Evolutionary conservation across 2,329 filamentous ascomycete genomes (phyloP).

Genomic region (Cercospora sesami): DNA sequence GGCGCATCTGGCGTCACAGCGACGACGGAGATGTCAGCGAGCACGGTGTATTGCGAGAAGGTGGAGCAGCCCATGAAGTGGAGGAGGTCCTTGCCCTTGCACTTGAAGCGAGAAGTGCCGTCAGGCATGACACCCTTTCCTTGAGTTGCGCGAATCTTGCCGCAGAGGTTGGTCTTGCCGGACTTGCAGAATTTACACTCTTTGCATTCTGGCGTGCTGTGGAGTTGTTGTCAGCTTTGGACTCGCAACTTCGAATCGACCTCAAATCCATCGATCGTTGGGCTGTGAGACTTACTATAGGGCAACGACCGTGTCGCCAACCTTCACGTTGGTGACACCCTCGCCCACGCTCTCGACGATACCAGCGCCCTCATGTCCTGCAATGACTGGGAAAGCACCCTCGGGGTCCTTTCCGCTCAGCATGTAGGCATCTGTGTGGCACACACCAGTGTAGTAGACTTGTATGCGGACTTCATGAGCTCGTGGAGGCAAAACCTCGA

Average conservation of each 20-base stretch:
- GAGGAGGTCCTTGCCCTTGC: constrained; percentile 89
- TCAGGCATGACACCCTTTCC: constrained; percentile 96
- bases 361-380: constrained; percentile 88
- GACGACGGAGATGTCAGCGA: constrained; percentile 97
- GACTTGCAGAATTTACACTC: constrained; percentile 99
- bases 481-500: constrained; percentile 85
- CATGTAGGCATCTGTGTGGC: constrained; percentile 92
- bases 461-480: constrained; percentile 96
- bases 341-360: constrained; percentile 92
- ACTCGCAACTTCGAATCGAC: not conserved
- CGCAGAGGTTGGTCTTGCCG: constrained; percentile 98
- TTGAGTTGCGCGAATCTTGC: constrained; percentile 97
- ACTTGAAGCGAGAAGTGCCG: constrained; percentile 89
- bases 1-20: constrained; percentile 86
- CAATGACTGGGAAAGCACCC: constrained; percentile 84
- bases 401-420: constrained; percentile 96
- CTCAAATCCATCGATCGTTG: not conserved
- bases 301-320: constrained; percentile 85
- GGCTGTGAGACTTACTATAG: constrained; percentile 65
- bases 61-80: constrained; percentile 99
- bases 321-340: constrained; percentile 91
- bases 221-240: not conserved
- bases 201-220: constrained; percentile 88
- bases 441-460: constrained; percentile 97
- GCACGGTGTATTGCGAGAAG: constrained; percentile 98